Evolutionary conservation across 2,329 filamentous ascomycete genomes (phyloP).

Genomic region (Ceratocystis albifundus): DNA sequence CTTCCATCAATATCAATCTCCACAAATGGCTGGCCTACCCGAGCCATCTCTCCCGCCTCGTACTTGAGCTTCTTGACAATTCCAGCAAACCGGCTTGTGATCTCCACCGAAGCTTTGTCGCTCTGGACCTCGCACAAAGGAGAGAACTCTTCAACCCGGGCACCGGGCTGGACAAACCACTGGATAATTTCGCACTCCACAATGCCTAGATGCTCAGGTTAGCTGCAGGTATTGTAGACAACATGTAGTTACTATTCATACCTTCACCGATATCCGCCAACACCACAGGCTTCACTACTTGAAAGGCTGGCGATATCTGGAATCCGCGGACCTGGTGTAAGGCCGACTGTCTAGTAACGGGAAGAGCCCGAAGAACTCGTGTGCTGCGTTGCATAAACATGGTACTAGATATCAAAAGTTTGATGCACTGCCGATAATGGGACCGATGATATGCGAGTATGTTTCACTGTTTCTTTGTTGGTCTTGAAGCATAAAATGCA

Average conservation of each 20-base stretch:
- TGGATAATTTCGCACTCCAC: constrained; percentile 98
- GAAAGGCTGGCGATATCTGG: constrained; percentile 32
- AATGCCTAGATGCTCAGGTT: constrained; percentile 51
- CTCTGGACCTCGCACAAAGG: constrained; percentile 97
- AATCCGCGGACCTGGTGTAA: not conserved
- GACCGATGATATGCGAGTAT: not conserved
- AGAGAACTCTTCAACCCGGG: constrained; percentile 93
- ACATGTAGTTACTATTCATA: constrained; percentile 30
- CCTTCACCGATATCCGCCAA: constrained; percentile 81
- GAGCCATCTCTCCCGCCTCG: constrained; percentile 90
- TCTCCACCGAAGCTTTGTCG: constrained; percentile 84
- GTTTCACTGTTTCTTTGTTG: not conserved
- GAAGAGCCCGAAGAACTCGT: constrained; percentile 33
- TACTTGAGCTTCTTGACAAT: constrained; percentile 95
- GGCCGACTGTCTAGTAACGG: not conserved
- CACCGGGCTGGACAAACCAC: constrained; percentile 96
- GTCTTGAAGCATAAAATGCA: not conserved
- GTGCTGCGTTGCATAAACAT: constrained; percentile 49
- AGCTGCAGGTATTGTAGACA: not conserved
- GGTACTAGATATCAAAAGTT: not conserved
- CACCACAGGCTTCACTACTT: constrained; percentile 64
- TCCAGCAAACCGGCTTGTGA: constrained; percentile 88
- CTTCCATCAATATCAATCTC: constrained; percentile 87
- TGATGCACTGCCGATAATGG: not conserved
- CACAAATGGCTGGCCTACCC: constrained; percentile 84